Base-by-base conservation (phyloP, 225 moss, liverwort and hornwort species). In the Rhytidiadelphus loreus region DNA sequence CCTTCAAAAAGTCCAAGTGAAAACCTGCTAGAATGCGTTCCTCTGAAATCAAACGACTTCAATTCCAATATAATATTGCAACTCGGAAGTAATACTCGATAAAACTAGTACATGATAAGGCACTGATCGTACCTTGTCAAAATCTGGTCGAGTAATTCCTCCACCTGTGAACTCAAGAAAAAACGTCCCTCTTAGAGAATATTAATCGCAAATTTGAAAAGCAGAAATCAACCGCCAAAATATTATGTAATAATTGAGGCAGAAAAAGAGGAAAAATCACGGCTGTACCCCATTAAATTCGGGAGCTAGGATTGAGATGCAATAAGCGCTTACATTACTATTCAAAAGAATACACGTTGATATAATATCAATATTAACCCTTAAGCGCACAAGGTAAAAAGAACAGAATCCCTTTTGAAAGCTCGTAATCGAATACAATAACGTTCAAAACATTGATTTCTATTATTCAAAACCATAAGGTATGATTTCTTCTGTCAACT, bases 81-180 rank as follows among this genome's bases (percentile, higher is more conserved):
- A 48, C 52, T 64, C 63, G 20, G 64, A 68, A 75, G 48, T 62
- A 50, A 30, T 72, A 80, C 19, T 79, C 8, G 18, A 68, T 53
- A 78, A 15, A 57, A 56, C 35, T 84, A 75, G 37, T 53, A 81
- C 29, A 75, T 30, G 29, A 52, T 39, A 69, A 55, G 62, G 30
- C n/a, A 87, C 21, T 39, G 56, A 57, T 85, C 52, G 74, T 88
- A 96, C 98, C 95, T 94, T 95, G 88, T 98, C 96, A 90, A 96
- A 95, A 88, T 95, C 93, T 85, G 91, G 53, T 81, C 92, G 89
- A 28, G 77, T 63, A n/a, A 91, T 92, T 89, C 94, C 95, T 91
- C 98, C 94, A 91, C 98, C 96, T 98, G 91, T 33, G 77, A 78
- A 80, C 86, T 74, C 81, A 88, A 53, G 86, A 88, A 87, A 81